Conservation (phyloP, 768 basidiomycete genomes). For the Austroboletus eburneus region DNA sequence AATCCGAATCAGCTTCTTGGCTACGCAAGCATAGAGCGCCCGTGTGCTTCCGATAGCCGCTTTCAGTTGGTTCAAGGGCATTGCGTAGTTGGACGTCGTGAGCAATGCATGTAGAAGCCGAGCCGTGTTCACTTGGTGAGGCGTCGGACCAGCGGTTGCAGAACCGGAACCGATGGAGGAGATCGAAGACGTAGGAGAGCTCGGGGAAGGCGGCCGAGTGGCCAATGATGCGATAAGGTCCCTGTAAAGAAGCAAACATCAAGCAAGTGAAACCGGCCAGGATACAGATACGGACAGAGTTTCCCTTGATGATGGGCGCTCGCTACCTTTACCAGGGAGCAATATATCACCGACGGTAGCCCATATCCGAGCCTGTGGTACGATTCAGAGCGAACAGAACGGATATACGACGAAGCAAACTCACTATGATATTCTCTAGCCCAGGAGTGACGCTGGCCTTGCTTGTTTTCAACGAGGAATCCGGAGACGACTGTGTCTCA, state of each 20-base stretch:
- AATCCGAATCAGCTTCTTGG: slow-evolving; percentile 72
- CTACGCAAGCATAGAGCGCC: slow-evolving; percentile 75
- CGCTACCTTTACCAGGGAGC: slow-evolving; percentile 45
- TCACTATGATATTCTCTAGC: slow-evolving; percentile 60
- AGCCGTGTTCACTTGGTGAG: slow-evolving; percentile 70
- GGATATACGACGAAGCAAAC: slow-evolving; percentile 14
- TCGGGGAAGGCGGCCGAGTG: slow-evolving; percentile 44
- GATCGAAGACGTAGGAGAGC: slow-evolving; percentile 56
- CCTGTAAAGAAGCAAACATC: slow-evolving; percentile 32
- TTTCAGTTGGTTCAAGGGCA: slow-evolving; percentile 63
- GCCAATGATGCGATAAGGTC: slow-evolving; percentile 56
- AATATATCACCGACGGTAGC: slow-evolving; percentile 59
- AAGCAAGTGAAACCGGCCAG: not conserved
- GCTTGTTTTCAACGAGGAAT: slow-evolving; percentile 20
- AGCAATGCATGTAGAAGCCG: slow-evolving; percentile 61
- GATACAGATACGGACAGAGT: slow-evolving; percentile 47
- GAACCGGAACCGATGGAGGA: slow-evolving; percentile 41
- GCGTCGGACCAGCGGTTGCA: slow-evolving; percentile 41
- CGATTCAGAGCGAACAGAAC: not conserved
- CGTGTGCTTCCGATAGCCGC: slow-evolving; percentile 55
- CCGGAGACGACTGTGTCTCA: slow-evolving; percentile 5
- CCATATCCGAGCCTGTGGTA: slow-evolving; percentile 63
- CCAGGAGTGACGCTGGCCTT: slow-evolving; percentile 56
- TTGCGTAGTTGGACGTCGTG: slow-evolving; percentile 47
- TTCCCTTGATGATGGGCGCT: slow-evolving; percentile 51